Base-by-base conservation (phyloP, 805 yeast species). In the Starmerella gropengiesseri region DNA sequence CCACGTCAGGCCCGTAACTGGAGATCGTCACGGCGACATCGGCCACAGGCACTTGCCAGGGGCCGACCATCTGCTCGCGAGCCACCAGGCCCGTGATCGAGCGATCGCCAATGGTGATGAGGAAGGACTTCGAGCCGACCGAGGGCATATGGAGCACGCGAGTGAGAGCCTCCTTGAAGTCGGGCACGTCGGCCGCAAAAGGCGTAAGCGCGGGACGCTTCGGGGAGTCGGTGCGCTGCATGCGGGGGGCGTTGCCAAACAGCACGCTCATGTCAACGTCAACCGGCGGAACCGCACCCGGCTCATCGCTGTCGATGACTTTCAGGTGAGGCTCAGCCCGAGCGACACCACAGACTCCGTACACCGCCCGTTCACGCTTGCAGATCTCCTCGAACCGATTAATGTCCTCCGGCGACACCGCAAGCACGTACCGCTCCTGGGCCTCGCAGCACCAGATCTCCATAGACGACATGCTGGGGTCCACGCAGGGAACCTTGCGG, bases 381-480 rank as follows among this genome's bases (percentile, higher is more conserved):
- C 97, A 91, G 43, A 91, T 79, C 43, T 70, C 73, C 57, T 75
- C 74, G 65, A 91, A 91, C 18, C 68, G 53, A 6, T 74, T 74
- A 46, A 89, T 65, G 59, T 86, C 82, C 48, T 75, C 77, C 42
- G 83, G 83, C 13, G 85, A 73, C 49, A 91, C 94, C 52, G 95
- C 97, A 55, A 91, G 65, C 19, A 91, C 99, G 56, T 87, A 91
- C 63, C 99, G 78, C 65, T 91, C 99, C 67, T 91, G 99, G 2
- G 97, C 91, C 66, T 91, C 98, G 57, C 94, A 89, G 74, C 99
- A 91, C 99, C 99, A 91, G 51, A 91, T 85, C 68, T 91, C 98
- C 94, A 91, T 84, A 43, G 99, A 97, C 5, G 97, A 89, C 96
- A 91, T 85, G 45, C 96, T 94, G 37, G 95, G 94, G 63, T 91